phyloP scores from a whole-genome alignment of 768 basidiomycete species.

The Boletus subparvulus region DNA sequence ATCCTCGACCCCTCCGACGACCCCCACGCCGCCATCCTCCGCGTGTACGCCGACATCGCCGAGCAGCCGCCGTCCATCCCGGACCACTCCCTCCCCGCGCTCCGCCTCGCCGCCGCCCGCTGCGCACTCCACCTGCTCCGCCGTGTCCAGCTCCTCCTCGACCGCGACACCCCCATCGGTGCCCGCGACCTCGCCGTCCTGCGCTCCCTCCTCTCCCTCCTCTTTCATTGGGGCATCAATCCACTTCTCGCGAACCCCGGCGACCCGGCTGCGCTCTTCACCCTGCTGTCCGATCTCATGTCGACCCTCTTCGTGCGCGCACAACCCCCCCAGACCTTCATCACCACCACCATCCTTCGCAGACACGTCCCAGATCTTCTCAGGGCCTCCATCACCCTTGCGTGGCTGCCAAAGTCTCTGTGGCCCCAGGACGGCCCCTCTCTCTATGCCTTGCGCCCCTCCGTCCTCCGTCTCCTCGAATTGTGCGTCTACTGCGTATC shows the following conservation, averaged over 20 bases:
- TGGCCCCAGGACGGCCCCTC: constrained; percentile 39
- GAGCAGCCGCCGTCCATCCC: constrained; percentile 4
- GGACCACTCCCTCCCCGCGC: constrained; percentile 35
- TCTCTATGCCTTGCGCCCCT: constrained; percentile 48
- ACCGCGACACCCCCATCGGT: constrained; percentile 43
- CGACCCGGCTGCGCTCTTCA: constrained; percentile 35
- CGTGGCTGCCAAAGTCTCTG: constrained; percentile 66
- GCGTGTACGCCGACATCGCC: constrained; percentile 17
- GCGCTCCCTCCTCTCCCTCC: constrained; percentile 62
- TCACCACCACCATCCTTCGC: constrained; percentile 57
- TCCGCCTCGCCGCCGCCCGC: constrained; percentile 54
- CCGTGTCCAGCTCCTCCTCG: constrained; percentile 46
- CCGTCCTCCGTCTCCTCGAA: constrained; percentile 55
- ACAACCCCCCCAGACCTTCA: constrained; percentile 53
- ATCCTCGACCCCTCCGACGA: constrained; percentile 8
- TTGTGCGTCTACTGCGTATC: constrained; percentile 47
- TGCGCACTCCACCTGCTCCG: constrained; percentile 53
- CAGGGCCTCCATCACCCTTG: constrained; percentile 58
- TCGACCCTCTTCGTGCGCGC: constrained; percentile 51
- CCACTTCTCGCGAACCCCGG: constrained; percentile 43
- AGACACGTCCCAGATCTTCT: constrained; percentile 60
- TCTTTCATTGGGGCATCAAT: constrained; percentile 71
- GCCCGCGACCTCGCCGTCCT: constrained; percentile 64
- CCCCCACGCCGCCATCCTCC: constrained; percentile 6
- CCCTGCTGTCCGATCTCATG: constrained; percentile 45